These are phyloP conservation scores for Diplodia mutila DNA, from an alignment of 2,329 filamentous ascomycete species.

Conservation along the genomic window DNA sequence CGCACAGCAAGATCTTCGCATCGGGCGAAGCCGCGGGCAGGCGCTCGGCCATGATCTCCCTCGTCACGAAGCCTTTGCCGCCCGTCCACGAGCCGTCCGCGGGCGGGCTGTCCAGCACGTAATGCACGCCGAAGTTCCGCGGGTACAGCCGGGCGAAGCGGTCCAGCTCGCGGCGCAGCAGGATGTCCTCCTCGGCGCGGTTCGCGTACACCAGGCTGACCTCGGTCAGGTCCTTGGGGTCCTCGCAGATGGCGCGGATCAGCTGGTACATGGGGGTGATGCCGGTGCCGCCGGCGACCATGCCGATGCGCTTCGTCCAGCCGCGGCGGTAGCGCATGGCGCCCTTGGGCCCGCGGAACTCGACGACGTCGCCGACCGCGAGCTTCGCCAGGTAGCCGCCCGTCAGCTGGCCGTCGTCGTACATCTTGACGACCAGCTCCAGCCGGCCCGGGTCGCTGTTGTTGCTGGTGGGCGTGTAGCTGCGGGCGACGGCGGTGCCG, in stretches of 20 bases:
- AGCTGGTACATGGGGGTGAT: conserved; percentile 65
- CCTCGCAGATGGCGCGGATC: conserved; percentile 66
- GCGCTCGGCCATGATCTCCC: conserved; percentile 53
- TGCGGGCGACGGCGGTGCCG: conserved; percentile 51
- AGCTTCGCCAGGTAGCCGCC: conserved; percentile 54
- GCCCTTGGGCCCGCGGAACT: conserved; percentile 61
- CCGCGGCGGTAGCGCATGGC: conserved; percentile 56
- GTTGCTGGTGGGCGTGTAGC: conserved; percentile 44
- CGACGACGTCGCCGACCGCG: conserved; percentile 53
- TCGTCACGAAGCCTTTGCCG: conserved; percentile 57
- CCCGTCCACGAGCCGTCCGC: conserved; percentile 51
- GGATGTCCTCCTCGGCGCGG: conserved; percentile 61
- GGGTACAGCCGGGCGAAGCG: conserved; percentile 56
- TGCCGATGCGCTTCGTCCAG: conserved; percentile 53
- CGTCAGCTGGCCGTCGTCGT: conserved; percentile 57
- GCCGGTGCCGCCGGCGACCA: conserved; percentile 59
- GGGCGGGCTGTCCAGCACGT: conserved; percentile 57
- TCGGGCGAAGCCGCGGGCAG: conserved; percentile 53
- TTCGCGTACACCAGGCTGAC: conserved; percentile 65
- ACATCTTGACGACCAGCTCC: conserved; percentile 58
- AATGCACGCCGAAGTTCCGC: conserved; percentile 61
- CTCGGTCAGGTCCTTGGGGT: conserved; percentile 61
- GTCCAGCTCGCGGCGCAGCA: conserved; percentile 62
- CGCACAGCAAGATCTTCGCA: conserved; percentile 62
- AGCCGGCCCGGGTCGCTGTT: conserved; percentile 63